phyloP scores from a whole-genome alignment of 139 green algal species.

The Picochlorum sp. region DNA sequence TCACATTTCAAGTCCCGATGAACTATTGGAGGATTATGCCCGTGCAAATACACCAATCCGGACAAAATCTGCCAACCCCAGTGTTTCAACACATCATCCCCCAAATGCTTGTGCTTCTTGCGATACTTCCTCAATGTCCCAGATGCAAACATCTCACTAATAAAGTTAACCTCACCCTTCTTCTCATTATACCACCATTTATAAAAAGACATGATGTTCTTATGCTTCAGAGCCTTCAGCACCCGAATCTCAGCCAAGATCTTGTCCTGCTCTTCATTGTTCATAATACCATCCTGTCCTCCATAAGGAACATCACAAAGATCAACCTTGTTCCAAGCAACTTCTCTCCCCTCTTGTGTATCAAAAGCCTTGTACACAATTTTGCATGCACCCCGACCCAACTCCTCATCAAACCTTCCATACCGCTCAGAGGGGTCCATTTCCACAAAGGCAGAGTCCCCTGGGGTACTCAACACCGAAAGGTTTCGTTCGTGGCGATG shows the following conservation, averaged over 20 bases:
- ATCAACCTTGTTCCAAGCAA: slow-evolving; percentile 97
- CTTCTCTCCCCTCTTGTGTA: slow-evolving; percentile 81
- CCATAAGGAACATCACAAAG: slow-evolving; percentile 35
- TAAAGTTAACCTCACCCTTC: slow-evolving; percentile 92
- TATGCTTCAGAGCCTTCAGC: slow-evolving; percentile 94
- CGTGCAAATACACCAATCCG: slow-evolving; percentile 94
- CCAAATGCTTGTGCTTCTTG: slow-evolving; percentile 87
- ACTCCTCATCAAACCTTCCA: slow-evolving; percentile 59
- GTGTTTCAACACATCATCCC: slow-evolving; percentile 81
- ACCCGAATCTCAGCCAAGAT: slow-evolving; percentile 93
- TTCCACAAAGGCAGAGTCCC: slow-evolving; percentile 40
- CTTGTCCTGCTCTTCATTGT: slow-evolving; percentile 32
- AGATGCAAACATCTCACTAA: slow-evolving; percentile 98
- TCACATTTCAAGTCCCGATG: slow-evolving; percentile 88
- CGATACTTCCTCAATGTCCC: slow-evolving; percentile 96
- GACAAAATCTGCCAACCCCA: slow-evolving; percentile 94
- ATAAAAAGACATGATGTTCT: slow-evolving; percentile 98
- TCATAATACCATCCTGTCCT: slow-evolving; percentile 31
- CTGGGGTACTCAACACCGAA: not conserved
- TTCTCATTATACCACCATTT: slow-evolving; percentile 90
- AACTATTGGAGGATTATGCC: slow-evolving; percentile 80
- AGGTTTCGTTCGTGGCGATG: too few species aligned
- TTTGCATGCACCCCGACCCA: slow-evolving; percentile 95
- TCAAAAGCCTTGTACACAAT: slow-evolving; percentile 98
- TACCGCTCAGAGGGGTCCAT: slow-evolving; percentile 58